Evolutionary conservation across 208 protist species (phyloP), one percentile per base, ranked within the genome.

Genomic region (Crithidia brevicula): DNA sequence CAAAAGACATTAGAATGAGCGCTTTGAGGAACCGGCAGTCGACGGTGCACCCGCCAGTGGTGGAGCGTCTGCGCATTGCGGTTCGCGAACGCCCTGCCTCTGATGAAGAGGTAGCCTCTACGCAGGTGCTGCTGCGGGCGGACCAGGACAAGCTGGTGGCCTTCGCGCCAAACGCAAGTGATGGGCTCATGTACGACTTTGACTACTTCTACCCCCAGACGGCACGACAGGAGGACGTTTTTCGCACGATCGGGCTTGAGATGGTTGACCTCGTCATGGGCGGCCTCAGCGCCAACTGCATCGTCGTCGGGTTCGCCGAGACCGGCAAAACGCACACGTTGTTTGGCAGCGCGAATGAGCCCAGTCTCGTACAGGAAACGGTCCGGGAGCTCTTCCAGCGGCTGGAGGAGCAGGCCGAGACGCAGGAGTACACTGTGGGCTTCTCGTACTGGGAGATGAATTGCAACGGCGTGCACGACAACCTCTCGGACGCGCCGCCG

Each of bases 391-490:
- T 97, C 10, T 95, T 96, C 68, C 28, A 45, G 2, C 81, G 89
- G 13, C 77, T 97, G 25, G 81, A 88, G 64, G 65, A 71, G 34
- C 77, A 85, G 49, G 22, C 67, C 4, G 49, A 82, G 28, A 64
- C 47, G 40, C 82, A 86, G 33, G 79, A 87, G 23, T 85, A 88
- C 67, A 57, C 75, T 13, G 86, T 97, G 28, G 63, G 71, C 23
- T 47, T 97, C 62, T 79, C 77, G 13, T 96, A 96, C 67, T 97
- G 92, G 91, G 86, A 93, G 49, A 96, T 96, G 90, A 88, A 81
- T 70, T 86, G 79, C 34, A 90, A 95, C 61, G 42, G 56, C 7
- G 84, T 95, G 45, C 65, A 77, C 28, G 92, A 97, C 65, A 89
- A 85, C 60, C 68, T 97, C 4, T 30, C 40, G 18, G 74, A 82